phyloP scores from a whole-genome alignment of 768 basidiomycete genomes.

The Phaffia australis region DNA sequence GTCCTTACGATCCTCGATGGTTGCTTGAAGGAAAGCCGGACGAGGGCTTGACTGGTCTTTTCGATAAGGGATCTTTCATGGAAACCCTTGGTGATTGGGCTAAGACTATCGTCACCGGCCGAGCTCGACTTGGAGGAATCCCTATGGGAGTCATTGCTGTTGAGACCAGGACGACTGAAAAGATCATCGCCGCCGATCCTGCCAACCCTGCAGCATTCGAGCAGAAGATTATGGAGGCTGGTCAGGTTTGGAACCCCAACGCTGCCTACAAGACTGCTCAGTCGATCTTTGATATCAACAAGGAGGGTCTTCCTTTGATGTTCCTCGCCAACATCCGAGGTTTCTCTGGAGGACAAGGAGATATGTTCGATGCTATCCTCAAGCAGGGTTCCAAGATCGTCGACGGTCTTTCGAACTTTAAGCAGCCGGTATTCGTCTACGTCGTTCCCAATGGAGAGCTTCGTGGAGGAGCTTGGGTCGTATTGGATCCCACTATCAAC shows the following conservation, averaged over 20 bases:
- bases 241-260: slow-evolving; percentile 95
- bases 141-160: slow-evolving; percentile 97
- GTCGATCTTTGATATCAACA: slow-evolving; percentile 96
- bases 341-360: slow-evolving; percentile 98
- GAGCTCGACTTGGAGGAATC: slow-evolving; percentile 90
- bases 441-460: slow-evolving; percentile 97
- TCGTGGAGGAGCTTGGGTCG: slow-evolving; percentile 98
- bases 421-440: slow-evolving; percentile 95
- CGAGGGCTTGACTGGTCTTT: slow-evolving; percentile 81
- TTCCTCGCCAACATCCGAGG: slow-evolving; percentile 99
- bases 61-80: slow-evolving; percentile 85
- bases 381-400: slow-evolving; percentile 98
- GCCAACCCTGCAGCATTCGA: slow-evolving; percentile 95
- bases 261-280: slow-evolving; percentile 99
- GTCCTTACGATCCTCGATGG: slow-evolving; percentile 93
- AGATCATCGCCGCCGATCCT: slow-evolving; percentile 91
- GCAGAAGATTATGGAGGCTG: slow-evolving; percentile 98
- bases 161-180: slow-evolving; percentile 93
- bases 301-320: slow-evolving; percentile 90
- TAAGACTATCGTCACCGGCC: slow-evolving; percentile 93
- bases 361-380: slow-evolving; percentile 95
- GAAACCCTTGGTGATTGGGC: slow-evolving; percentile 99
- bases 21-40: slow-evolving; percentile 91
- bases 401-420: slow-evolving; percentile 92
- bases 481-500: slow-evolving; percentile 96